Base-by-base conservation (phyloP, 345 rosid species). In the Salix viminalis region DNA sequence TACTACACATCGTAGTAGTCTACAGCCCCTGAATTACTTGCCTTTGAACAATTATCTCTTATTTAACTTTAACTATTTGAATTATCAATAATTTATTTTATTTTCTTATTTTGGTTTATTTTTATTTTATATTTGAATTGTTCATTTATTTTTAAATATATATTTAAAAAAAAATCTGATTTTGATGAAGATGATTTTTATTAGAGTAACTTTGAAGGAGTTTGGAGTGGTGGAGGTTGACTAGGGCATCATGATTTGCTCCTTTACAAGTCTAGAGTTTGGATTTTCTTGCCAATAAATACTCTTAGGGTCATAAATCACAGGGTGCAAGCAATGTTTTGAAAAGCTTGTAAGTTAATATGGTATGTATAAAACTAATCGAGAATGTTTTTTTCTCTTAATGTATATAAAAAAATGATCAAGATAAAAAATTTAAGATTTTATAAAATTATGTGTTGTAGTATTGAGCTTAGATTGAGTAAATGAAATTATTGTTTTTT, bases 401-500 rank as follows among this genome's bases (percentile, higher is more conserved):
- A 39, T 39, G 42, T 8, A 39, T 39, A 8, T 39, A 39, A 9
- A 41, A 9, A 41, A 41, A 9, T 54, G 21, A 21, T 54, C 1
- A 54, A 0, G 8, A 10, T 21, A 0, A 19, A 2, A 34, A 34
- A 34, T 2, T 54, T 21, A 1, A 8, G 4, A 21, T 54, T 54
- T 21, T 4, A 54, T 54, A 21, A 21, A 54, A 54, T 21, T 54
- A 54, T 54, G 12, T 21, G 11, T 0, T 19, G 10, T 54, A 3
- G 10, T 54, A 3, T 54, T 21, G n/a, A 54, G 3, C 3, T 21
- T 54, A 1, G 7, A 3, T 54, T 54, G 8, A 54, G 2, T 18
- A 54, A 0, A 54, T 54, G 0, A 21, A 54, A 7, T 7, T 54
- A 54, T 7, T 7, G 0, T 0, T 54, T 54, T 0, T 2, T 7